Conservation (phyloP, 192 early-diverging fungal genomes). For the Coemansia asiatica region DNA sequence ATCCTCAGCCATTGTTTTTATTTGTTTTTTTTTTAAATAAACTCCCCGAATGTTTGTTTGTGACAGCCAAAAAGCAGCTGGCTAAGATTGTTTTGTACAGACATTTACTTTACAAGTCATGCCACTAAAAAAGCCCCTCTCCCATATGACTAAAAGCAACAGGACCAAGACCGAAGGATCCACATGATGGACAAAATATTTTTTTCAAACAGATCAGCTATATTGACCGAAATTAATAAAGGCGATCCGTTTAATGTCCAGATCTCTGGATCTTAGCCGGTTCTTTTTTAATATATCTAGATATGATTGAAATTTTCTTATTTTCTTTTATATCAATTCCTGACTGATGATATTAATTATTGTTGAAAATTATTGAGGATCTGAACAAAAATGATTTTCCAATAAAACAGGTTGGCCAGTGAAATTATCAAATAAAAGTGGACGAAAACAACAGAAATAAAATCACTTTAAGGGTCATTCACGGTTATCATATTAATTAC, state of each 20-base stretch:
- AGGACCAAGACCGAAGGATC: not conserved
- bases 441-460: too few species aligned
- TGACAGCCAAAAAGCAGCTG: conserved; percentile 2
- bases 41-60: not conserved
- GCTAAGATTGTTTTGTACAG: not conserved
- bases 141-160: not conserved
- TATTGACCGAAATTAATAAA: not conserved
- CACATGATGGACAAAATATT: not conserved
- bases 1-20: not conserved
- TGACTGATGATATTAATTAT: too few species aligned
- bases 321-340: too few species aligned
- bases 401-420: too few species aligned
- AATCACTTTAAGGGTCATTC: too few species aligned
- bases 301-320: too few species aligned
- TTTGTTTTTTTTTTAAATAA: not conserved
- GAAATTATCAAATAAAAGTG: too few species aligned
- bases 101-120: not conserved
- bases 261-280: not conserved
- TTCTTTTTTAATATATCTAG: not conserved
- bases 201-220: not conserved
- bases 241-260: not conserved
- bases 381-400: too few species aligned
- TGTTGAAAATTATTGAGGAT: too few species aligned
- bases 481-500: too few species aligned
- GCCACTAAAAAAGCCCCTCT: not conserved